A percentile compares a stretch with the other conserved stretches of the same genome.
These are phyloP conservation scores for Phellopilus nigrolimitatus DNA, from an alignment of 1,284 basidiomycete genomes.

Conservation along the genomic window DNA sequence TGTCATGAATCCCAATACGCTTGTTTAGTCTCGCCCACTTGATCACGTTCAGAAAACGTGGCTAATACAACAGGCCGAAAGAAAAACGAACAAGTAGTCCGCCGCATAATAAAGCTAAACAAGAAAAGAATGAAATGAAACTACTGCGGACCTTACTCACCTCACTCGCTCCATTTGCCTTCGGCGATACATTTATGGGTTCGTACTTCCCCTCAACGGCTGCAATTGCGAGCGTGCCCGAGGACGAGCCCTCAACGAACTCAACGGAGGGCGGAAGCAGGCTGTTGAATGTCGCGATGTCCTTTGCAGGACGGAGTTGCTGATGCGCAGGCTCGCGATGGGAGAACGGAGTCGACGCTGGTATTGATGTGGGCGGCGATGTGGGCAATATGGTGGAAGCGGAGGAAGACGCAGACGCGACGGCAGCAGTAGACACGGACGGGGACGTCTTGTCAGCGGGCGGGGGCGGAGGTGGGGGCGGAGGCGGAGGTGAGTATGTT, in stretches of 20 bases:
- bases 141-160: too few species aligned
- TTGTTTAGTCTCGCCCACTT: too few species aligned
- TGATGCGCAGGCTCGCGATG: constrained; percentile 42
- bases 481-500: not conserved
- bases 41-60: too few species aligned
- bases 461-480: not conserved
- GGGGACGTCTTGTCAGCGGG: too few species aligned
- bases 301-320: constrained; percentile 60
- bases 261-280: constrained; percentile 71
- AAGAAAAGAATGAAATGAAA: too few species aligned
- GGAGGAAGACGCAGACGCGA: not conserved
- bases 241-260: constrained; percentile 76
- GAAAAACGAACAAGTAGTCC: too few species aligned
- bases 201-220: constrained; percentile 65
- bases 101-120: constrained; percentile 8
- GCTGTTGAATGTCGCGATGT: constrained; percentile 68
- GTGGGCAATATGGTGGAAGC: not conserved
- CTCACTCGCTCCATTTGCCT: not conserved
- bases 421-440: too few species aligned
- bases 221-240: constrained; percentile 62
- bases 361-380: not conserved
- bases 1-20: too few species aligned
- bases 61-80: not conserved
- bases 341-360: not conserved
- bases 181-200: constrained; percentile 62